These are phyloP conservation scores for Elymus sibiricus DNA, from an alignment of 176 grass and related monocot species.

Conservation along the genomic window DNA sequence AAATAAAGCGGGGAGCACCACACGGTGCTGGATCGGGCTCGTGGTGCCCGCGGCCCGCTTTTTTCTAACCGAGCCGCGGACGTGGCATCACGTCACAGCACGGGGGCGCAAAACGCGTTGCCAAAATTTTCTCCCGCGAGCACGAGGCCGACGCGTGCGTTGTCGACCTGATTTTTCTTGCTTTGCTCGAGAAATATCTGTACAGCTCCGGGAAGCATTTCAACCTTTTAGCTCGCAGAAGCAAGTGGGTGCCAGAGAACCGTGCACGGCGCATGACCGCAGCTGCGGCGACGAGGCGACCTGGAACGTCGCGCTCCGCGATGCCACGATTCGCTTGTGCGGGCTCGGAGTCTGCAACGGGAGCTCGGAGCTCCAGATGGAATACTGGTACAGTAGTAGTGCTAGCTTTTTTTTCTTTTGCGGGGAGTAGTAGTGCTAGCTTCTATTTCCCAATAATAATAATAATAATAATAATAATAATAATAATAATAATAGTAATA, in stretches of 20 bases:
- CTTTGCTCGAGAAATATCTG: background rate
- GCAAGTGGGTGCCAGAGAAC: background rate
- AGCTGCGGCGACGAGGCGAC: too few species aligned
- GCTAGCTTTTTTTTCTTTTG: too few species aligned
- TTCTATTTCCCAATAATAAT: too few species aligned
- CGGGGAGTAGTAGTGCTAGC: too few species aligned
- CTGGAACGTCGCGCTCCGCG: background rate
- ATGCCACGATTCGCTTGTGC: background rate
- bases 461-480: too few species aligned
- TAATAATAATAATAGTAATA: too few species aligned
- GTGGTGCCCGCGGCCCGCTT: background rate
- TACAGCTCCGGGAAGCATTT: background rate
- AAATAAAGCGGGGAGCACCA: background rate
- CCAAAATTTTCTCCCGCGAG: background rate
- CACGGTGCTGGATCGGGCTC: background rate
- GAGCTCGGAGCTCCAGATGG: background rate
- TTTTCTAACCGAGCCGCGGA: background rate
- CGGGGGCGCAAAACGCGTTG: background rate
- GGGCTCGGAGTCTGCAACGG: background rate
- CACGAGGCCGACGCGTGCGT: background rate
- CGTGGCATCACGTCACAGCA: background rate
- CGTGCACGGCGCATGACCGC: background rate
- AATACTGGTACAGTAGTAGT: too few species aligned
- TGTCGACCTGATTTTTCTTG: background rate
- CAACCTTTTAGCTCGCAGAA: background rate